Conservation (phyloP, 2,329 filamentous ascomycete species). For the Nemania bipapillata region DNA sequence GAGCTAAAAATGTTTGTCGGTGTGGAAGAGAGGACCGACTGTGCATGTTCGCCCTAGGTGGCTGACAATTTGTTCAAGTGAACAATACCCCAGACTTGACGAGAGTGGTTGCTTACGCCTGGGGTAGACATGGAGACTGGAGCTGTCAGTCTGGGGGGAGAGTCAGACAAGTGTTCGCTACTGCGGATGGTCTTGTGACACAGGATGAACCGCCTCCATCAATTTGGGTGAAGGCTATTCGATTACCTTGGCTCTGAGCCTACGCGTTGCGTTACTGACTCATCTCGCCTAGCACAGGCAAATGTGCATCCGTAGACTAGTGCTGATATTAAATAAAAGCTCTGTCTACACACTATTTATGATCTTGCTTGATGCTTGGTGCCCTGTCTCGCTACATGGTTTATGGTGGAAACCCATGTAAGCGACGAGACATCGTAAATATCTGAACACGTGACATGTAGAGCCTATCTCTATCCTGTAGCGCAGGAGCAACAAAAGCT, state of each 20-base stretch:
- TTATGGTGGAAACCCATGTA: too few species aligned
- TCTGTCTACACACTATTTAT: slow-evolving; percentile 31
- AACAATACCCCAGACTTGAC: slow-evolving; percentile 40
- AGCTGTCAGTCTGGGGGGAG: slow-evolving; percentile 20
- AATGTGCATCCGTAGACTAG: slow-evolving; percentile 40
- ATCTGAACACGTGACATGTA: too few species aligned
- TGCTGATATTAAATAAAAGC: slow-evolving; percentile 46
- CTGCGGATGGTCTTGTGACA: slow-evolving; percentile 9
- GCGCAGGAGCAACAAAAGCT: too few species aligned
- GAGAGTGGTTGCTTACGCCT: slow-evolving; percentile 32
- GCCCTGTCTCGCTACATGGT: background rate
- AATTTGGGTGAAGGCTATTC: background rate
- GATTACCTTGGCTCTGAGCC: slow-evolving; percentile 17
- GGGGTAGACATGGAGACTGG: slow-evolving; percentile 27
- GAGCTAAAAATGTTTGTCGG: slow-evolving; percentile 39
- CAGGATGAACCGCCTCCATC: slow-evolving; percentile 8
- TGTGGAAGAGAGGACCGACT: slow-evolving; percentile 35
- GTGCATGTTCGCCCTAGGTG: slow-evolving; percentile 30
- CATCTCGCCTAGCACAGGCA: slow-evolving; percentile 30
- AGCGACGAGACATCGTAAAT: too few species aligned
- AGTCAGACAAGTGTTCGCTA: slow-evolving; percentile 15
- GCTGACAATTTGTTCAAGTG: slow-evolving; percentile 49
- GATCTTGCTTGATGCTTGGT: background rate
- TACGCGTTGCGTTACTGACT: slow-evolving; percentile 28
- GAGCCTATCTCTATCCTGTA: too few species aligned